Evolutionary conservation across 371 early-diverging fungal species (phyloP).

Genomic region (Mortierella sp.): DNA sequence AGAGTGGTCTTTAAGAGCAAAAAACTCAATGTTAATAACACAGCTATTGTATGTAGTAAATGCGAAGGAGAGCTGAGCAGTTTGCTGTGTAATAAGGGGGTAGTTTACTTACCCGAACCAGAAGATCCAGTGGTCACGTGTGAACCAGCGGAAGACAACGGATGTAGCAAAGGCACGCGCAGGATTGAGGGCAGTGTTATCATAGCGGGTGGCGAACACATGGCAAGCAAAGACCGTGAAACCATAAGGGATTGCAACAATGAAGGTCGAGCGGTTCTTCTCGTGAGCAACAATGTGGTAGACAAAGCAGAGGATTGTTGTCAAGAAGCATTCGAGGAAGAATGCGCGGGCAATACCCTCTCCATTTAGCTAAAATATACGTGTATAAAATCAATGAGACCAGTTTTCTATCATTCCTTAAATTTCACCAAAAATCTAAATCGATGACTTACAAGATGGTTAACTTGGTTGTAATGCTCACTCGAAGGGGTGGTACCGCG

Average conservation of each 20-base stretch:
- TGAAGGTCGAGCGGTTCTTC: slow-evolving; percentile 56
- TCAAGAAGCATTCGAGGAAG: slow-evolving; percentile 67
- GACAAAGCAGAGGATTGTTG: slow-evolving; percentile 59
- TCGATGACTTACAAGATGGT: slow-evolving; percentile 36
- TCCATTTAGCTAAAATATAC: slow-evolving; percentile 15
- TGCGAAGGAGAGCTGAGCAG: too few species aligned
- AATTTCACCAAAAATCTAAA: background rate
- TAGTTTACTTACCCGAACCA: slow-evolving; percentile 61
- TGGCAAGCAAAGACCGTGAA: slow-evolving; percentile 65
- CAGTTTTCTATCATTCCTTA: background rate
- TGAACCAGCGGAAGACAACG: slow-evolving; percentile 63
- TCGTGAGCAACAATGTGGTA: slow-evolving; percentile 63
- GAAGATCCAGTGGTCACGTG: slow-evolving; percentile 66
- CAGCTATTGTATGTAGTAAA: too few species aligned
- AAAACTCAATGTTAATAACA: background rate
- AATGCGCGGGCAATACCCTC: slow-evolving; percentile 58
- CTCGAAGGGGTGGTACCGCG: slow-evolving; percentile 56
- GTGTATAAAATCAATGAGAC: background rate
- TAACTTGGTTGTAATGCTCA: slow-evolving; percentile 50
- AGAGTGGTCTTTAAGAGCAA: slow-evolving; percentile 22
- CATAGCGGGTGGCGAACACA: slow-evolving; percentile 60
- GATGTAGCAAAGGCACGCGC: slow-evolving; percentile 72
- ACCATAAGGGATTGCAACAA: slow-evolving; percentile 67
- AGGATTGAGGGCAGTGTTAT: slow-evolving; percentile 71
- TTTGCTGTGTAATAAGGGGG: too few species aligned